Evolutionary conservation across 148 eudicot species (phyloP).

Genomic region (Rhododendron kiyosumense): DNA sequence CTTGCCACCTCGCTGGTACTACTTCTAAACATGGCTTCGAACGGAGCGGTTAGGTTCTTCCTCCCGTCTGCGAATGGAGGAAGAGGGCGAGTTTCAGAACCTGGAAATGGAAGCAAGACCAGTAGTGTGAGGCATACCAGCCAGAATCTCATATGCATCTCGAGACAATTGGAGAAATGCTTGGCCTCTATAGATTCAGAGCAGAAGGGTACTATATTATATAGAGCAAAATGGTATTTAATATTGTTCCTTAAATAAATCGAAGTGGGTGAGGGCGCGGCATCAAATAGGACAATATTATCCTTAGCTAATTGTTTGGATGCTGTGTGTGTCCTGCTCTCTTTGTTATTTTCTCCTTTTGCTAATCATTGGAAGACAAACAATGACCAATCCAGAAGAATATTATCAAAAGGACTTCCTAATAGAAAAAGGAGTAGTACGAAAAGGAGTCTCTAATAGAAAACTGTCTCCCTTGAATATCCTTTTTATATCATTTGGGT

Average conservation of each 20-base stretch:
- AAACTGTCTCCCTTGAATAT: not conserved
- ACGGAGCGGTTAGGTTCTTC: slow-evolving; percentile 9
- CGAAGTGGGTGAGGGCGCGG: not conserved
- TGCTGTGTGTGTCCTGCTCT: not conserved
- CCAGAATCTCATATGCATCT: slow-evolving; percentile 4
- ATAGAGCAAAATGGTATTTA: not conserved
- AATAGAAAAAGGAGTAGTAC: not conserved
- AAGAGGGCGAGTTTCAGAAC: slow-evolving; percentile 13
- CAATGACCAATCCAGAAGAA: not conserved
- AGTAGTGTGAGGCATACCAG: slow-evolving; percentile 1
- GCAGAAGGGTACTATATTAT: not conserved
- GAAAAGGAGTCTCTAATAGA: not conserved
- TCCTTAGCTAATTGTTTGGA: not conserved
- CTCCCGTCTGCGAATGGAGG: not conserved
- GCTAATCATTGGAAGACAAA: not conserved
- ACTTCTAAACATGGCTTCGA: slow-evolving; percentile 14
- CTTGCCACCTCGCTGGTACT: not conserved
- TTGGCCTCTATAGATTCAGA: not conserved
- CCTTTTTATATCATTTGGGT: not conserved
- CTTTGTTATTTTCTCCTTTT: not conserved
- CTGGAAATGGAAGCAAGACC: slow-evolving; percentile 9
- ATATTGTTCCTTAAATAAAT: not conserved
- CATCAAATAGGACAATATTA: not conserved
- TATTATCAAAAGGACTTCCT: not conserved
- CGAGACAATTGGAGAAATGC: not conserved